phyloP scores from a whole-genome alignment of 805 yeast species.

The Metschnikowia corniflorae region DNA sequence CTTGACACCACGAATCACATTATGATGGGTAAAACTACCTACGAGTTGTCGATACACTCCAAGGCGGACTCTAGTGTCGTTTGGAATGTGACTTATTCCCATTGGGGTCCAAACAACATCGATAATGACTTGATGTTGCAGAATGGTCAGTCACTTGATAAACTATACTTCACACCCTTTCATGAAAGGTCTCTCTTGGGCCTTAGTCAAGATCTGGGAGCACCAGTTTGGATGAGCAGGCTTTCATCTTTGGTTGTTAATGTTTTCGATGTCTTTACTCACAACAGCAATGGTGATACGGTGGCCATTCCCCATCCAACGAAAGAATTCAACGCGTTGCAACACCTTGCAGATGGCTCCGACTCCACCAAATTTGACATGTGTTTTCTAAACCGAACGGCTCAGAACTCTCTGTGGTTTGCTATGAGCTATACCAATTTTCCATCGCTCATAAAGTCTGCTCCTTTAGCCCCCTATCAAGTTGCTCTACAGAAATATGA shows the following conservation, averaged over 20 bases:
- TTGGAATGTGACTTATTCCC: constrained; percentile 83
- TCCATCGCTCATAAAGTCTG: constrained; percentile 78
- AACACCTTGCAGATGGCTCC: constrained; percentile 19
- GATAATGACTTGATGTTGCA: constrained; percentile 56
- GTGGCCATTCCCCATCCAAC: constrained; percentile 70
- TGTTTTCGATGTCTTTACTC: constrained; percentile 69
- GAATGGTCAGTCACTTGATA: constrained; percentile 57
- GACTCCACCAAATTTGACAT: constrained; percentile 24
- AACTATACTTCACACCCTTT: constrained; percentile 76
- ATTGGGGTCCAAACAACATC: constrained; percentile 90
- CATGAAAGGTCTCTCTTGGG: constrained; percentile 79
- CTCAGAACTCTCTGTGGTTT: constrained; percentile 70
- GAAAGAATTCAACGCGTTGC: constrained; percentile 36
- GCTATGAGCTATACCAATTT: constrained; percentile 76
- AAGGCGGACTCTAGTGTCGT: constrained; percentile 51
- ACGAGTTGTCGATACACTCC: constrained; percentile 74
- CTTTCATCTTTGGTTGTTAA: constrained; percentile 70
- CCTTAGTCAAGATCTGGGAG: constrained; percentile 60
- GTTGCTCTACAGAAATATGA: constrained; percentile 28
- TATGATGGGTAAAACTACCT: constrained; percentile 67
- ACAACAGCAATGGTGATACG: constrained; percentile 27
- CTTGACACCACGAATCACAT: constrained; percentile 34
- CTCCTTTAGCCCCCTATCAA: constrained; percentile 70
- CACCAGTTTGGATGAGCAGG: constrained; percentile 75
- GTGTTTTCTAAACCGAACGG: constrained; percentile 65